These are phyloP conservation scores for Arthrobotrys megalospora DNA, from an alignment of 2,329 filamentous ascomycete species.

Conservation along the genomic window DNA sequence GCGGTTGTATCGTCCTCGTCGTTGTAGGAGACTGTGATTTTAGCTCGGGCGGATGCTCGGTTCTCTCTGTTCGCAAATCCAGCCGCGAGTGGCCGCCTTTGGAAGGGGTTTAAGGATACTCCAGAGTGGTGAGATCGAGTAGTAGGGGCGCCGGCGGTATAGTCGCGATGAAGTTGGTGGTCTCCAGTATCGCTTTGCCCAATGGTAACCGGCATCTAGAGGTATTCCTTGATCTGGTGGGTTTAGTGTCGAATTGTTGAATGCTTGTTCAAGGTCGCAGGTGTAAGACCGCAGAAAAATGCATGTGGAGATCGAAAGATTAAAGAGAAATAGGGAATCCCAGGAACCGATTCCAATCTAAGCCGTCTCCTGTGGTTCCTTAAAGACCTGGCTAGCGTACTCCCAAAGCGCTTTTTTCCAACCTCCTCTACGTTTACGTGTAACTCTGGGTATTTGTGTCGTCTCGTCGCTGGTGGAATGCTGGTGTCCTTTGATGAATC, in stretches of 20 bases:
- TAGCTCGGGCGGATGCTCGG: constrained; percentile 50
- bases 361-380: constrained; percentile 27
- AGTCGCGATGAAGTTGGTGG: constrained; percentile 53
- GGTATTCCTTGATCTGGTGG: constrained; percentile 25
- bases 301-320: constrained; percentile 29
- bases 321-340: constrained; percentile 33
- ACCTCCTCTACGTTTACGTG: constrained; percentile 57
- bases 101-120: constrained; percentile 57
- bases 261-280: constrained; percentile 27
- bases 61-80: constrained; percentile 47
- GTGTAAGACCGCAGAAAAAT: constrained; percentile 13
- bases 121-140: constrained; percentile 55
- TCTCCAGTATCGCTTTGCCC: constrained; percentile 54
- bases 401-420: constrained; percentile 35
- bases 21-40: constrained; percentile 53
- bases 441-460: constrained; percentile 45
- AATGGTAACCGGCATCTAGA: constrained; percentile 60
- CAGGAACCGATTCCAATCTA: constrained; percentile 55
- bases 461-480: constrained; percentile 58
- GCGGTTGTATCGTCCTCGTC: constrained; percentile 50
- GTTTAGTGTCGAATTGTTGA: constrained; percentile 16
- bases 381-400: constrained; percentile 39
- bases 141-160: constrained; percentile 48
- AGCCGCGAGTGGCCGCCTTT: constrained; percentile 55
- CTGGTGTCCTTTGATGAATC: constrained; percentile 35